Conservation (phyloP, 768 basidiomycete genomes). For the Lentinula raphanica region DNA sequence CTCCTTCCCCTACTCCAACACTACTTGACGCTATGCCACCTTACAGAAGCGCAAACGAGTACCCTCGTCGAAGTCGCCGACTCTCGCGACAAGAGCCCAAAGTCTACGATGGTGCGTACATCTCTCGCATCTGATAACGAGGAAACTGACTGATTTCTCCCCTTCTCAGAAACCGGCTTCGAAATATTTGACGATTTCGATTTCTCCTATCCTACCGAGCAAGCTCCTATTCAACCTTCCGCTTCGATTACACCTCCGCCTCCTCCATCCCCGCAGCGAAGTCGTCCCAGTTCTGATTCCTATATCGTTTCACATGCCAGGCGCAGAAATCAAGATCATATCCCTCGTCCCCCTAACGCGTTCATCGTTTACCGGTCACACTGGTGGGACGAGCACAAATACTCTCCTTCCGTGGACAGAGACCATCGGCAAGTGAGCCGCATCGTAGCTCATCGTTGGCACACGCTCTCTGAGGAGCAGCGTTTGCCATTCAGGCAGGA, state of each 20-base stretch:
- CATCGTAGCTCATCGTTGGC: constrained; percentile 63
- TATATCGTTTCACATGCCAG: constrained; percentile 17
- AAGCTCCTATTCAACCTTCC: background rate
- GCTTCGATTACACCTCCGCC: background rate
- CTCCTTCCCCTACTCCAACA: background rate
- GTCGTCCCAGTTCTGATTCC: too few relatives aligned
- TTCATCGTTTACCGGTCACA: constrained; percentile 71
- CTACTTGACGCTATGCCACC: constrained; percentile 10
- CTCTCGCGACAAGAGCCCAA: constrained; percentile 35
- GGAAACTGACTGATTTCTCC: background rate
- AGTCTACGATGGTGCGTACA: constrained; percentile 24
- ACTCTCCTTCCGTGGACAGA: constrained; percentile 33
- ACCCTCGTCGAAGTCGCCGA: constrained; percentile 36
- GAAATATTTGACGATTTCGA: background rate
- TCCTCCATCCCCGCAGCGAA: background rate
- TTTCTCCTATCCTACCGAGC: background rate
- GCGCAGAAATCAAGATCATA: constrained; percentile 35
- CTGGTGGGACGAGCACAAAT: constrained; percentile 52
- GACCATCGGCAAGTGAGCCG: constrained; percentile 44
- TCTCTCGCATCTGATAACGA: constrained; percentile 5
- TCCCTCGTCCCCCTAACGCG: constrained; percentile 69
- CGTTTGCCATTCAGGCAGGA: constrained; percentile 34
- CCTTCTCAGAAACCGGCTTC: background rate
- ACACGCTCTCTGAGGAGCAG: constrained; percentile 35
- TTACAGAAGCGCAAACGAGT: constrained; percentile 9